Evolutionary conservation across 2,329 filamentous ascomycete species (phyloP), one percentile per base, ranked within the genome.

Genomic region (Curvularia spicifera): DNA sequence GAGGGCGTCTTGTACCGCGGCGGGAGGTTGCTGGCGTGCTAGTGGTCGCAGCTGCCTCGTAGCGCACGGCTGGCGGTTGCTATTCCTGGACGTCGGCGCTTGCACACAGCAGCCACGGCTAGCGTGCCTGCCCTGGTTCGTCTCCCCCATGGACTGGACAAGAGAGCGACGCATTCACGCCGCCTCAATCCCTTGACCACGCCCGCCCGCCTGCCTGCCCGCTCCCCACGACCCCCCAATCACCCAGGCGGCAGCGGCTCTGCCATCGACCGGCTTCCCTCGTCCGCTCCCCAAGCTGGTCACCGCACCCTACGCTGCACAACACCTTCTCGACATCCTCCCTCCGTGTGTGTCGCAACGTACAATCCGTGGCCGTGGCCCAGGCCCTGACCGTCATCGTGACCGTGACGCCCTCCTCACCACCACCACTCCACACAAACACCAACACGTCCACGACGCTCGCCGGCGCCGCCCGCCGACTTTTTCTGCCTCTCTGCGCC

Each of bases 211-310:
- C 53, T 47, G 40, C 33, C 53, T 40, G 58, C 59, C 24, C 5
- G 40, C 40, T 53, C 47, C 57, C 58, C 59, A 59, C 59, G 50
- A 61, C 44, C 66, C 52, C 54, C 56, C 53, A 57, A 56, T 18
- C 56, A 56, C 65, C 60, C 60, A 61, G 64, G 61, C 67, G 63
- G 63, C 54, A 58, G 62, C 54, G 64, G 67, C 68, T 68, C 63
- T 65, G 64, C 64, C 59, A 64, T 57, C 62, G 65, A 67, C 64
- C 65, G 64, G 59, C 67, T 69, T 64, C 64, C 53, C 58, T 61
- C 59, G 59, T 53, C 61, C 59, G 54, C 33, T 57, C 44, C 61
- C 61, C 56, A 60, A 65, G 67, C 66, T 67, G 67, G 65, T 67
- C 66, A 33, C 47, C 57, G 45, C 59, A 50, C 44, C 2, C 44